Base-by-base conservation (phyloP, 2,329 filamentous ascomycete genomes). In the Thyridium curvatum region DNA sequence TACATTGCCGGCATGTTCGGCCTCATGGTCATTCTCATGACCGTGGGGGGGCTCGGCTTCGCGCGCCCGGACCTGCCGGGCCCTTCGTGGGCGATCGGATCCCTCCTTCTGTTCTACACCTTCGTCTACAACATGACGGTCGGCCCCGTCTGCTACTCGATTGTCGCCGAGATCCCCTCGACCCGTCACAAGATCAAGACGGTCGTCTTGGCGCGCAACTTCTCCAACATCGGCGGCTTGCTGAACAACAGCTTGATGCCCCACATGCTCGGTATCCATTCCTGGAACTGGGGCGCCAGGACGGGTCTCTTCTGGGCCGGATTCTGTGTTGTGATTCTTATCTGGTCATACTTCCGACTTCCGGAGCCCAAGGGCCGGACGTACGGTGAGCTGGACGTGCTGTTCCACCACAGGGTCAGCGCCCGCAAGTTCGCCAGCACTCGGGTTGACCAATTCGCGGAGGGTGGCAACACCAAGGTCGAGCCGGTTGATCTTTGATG, bases 321-420 rank as follows among this genome's bases (percentile, higher is more conserved):
- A 29, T 61, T 69, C 10, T 70, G 71, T 45, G 45, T 69, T 4
- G 12, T 65, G 4, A 70, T 68, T 28, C 54, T 68, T 3, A 36
- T 64, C 1, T 79, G 75, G 64, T 68, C 71, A 0, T 72, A 61
- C 42, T 72, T 71, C 49, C 69, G 66, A 14, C 58, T 75, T 5
- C 72, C 72, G 4, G 76, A 79, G 59, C 72, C 74, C 13, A 68
- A 66, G 41, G 72, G 66, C 7, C 64, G 71, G 30, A 73, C 71
- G 0, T 70, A 72, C 37, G 71, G 67, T 30, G 75, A 79, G 54
- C 61, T 79, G 2, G 74, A 79, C 37, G 54, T 70, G 10, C 53
- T 80, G 42, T 79, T 79, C 47, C 68, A 74, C 46, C 53, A 59
- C 17, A 48, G 52, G 9, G 52, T 68, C 9, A 52, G 61, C 16